Evolutionary conservation across 169 alveolate genomes (phyloP).

Genomic region (Neospora caninum): DNA sequence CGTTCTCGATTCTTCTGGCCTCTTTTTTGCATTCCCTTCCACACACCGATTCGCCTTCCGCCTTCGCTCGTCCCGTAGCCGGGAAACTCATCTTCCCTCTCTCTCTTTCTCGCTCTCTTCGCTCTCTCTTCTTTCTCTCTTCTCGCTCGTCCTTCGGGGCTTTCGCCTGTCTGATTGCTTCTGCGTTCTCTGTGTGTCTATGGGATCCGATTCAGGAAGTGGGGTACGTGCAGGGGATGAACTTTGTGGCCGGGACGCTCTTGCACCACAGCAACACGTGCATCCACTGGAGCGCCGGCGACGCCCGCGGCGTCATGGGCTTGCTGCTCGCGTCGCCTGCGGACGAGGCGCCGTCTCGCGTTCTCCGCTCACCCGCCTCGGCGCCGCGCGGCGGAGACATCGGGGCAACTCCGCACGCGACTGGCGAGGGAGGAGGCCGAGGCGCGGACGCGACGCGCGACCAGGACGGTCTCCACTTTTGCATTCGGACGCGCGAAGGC

Average conservation of each 20-base stretch:
- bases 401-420: not conserved
- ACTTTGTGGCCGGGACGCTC: slow-evolving; percentile 84
- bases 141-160: not conserved
- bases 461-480: not conserved
- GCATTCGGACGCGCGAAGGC: slow-evolving; percentile 13
- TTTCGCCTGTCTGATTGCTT: too few species aligned
- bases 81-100: too few species aligned
- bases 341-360: not conserved
- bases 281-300: slow-evolving; percentile 75
- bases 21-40: too few species aligned
- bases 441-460: not conserved
- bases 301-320: not conserved
- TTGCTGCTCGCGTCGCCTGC: not conserved
- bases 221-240: slow-evolving; percentile 89
- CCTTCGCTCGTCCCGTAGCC: too few species aligned
- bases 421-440: not conserved
- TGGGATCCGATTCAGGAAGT: slow-evolving; percentile 64
- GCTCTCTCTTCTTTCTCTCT: not conserved
- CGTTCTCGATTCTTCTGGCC: too few species aligned
- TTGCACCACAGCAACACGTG: slow-evolving; percentile 87
- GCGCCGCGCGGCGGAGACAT: not conserved
- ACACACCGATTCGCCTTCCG: too few species aligned
- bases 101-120: not conserved
- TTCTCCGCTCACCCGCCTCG: not conserved
- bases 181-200: slow-evolving; percentile 54